These are phyloP conservation scores for Monosporascus sp. DNA, from an alignment of 2,329 filamentous ascomycete species.

Conservation along the genomic window DNA sequence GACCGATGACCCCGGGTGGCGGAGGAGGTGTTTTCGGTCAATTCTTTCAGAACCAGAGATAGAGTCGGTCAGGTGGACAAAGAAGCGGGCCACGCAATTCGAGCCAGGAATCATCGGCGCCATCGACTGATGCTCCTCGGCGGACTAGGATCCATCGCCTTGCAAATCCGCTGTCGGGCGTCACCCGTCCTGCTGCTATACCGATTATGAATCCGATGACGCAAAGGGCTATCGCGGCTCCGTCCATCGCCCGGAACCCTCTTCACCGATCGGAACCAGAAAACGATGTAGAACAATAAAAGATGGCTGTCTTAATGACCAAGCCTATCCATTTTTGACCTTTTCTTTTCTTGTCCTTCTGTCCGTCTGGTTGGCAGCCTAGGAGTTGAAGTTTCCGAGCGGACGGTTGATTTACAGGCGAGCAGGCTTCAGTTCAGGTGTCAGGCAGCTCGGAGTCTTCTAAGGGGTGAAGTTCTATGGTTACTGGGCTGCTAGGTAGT, in stretches of 20 bases:
- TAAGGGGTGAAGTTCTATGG: no score
- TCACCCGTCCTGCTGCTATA: background rate
- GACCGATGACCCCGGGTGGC: slow-evolving; percentile 73
- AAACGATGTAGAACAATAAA: background rate
- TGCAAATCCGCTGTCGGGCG: background rate
- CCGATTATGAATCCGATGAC: slow-evolving; percentile 2
- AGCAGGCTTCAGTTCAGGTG: no score
- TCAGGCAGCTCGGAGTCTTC: no score
- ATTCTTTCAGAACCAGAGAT: slow-evolving; percentile 49
- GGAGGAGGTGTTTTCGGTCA: slow-evolving; percentile 71
- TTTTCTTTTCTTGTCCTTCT: no score
- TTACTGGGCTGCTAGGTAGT: no score
- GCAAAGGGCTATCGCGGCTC: background rate
- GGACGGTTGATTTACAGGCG: no score
- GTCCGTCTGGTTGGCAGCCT: background rate
- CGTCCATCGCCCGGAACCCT: background rate
- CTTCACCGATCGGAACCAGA: background rate
- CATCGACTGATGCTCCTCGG: background rate
- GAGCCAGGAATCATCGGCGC: background rate
- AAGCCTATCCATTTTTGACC: no score
- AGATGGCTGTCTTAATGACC: no score
- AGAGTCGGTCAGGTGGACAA: slow-evolving; percentile 20
- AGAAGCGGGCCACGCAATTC: slow-evolving; percentile 1
- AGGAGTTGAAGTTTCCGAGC: no score
- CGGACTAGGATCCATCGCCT: background rate